These are phyloP conservation scores for Intubia oerlemansii DNA, from an alignment of 2,329 filamentous ascomycete genomes.

Conservation along the genomic window DNA sequence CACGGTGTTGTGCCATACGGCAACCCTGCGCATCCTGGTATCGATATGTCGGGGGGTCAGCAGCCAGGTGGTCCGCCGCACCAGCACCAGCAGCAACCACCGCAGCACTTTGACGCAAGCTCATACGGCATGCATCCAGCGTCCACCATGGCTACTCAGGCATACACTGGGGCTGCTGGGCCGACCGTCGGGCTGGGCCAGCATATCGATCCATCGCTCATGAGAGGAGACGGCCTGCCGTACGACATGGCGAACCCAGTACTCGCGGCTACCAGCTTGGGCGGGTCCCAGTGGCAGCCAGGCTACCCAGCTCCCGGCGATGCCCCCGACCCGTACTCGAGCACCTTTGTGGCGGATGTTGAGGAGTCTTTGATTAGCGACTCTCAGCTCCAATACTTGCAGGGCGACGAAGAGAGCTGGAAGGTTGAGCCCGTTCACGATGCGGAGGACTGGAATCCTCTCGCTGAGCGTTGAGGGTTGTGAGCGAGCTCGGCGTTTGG, in stretches of 20 bases:
- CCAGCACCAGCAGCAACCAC: neutral
- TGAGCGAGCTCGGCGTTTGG: neutral
- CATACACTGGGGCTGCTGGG: neutral
- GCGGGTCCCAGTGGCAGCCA: conserved; percentile 3
- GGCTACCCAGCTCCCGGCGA: conserved; percentile 3
- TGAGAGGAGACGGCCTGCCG: conserved; percentile 7
- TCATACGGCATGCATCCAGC: too few species aligned
- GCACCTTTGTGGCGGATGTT: conserved; percentile 10
- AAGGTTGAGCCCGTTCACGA: conserved; percentile 9
- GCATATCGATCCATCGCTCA: conserved; percentile 12
- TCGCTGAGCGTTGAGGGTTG: neutral
- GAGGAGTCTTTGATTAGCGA: conserved; percentile 11
- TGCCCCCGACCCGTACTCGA: conserved; percentile 5
- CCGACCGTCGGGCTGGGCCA: conserved; percentile 7
- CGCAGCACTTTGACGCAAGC: too few species aligned
- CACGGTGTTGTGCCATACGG: too few species aligned
- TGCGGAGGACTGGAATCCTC: conserved; percentile 10
- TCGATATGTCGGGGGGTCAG: too few species aligned
- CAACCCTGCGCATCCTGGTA: too few species aligned
- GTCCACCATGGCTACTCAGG: neutral
- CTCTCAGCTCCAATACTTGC: conserved; percentile 6
- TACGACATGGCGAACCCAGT: conserved; percentile 9
- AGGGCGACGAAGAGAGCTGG: conserved; percentile 11
- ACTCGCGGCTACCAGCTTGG: neutral
- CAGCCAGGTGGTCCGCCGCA: neutral